Evolutionary conservation across 495 filamentous ascomycete genomes (phyloP), one percentile per base, ranked within the genome.

Genomic region (Sabuloglossum arenarium): DNA sequence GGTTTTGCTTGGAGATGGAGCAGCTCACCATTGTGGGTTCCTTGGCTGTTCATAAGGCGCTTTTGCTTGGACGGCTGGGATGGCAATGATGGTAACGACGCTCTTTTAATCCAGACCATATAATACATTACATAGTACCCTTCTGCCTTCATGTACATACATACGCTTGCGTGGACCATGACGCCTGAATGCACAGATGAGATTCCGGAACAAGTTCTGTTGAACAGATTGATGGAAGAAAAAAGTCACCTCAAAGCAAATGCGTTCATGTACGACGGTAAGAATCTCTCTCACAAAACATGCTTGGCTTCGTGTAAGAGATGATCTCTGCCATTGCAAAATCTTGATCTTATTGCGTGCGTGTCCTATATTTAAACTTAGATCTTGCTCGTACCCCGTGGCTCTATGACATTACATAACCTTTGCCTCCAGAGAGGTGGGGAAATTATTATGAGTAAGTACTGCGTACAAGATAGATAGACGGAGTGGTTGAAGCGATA

Each of bases 41-140:
- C 47, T 51, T 51, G 47, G 47, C 47, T 51, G 28, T 51, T n/a
- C 25, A 29, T 51, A 23, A 29, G 47, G 47, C 47, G 47, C 47
- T 21, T 51, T 51, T 51, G 47, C 47, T 51, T 51, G 47, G 47
- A 51, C 21, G 47, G 47, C 28, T 51, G 47, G 47, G 4, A 51
- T 29, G 24, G 47, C 47, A 29, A 29, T 51, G 24, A 51, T 51
- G 47, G 28, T 51, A 51, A 51, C 47, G 24, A 29, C 24, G 25
- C 47, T 51, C 47, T 30, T 51, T 51, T 30, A 29, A 23, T 51
- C 28, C n/a, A 14, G 11, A 27, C 21, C 1, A 27, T 14, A 51
- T 51, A 51, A 51, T 51, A 30, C 23, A 51, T 19, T 51, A 51
- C 47, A 51, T 51, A 43, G 39, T 43, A 21, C 3, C 39, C 19